Evolutionary conservation across 495 filamentous ascomycete species (phyloP).

Genomic region (Talaromyces liani): DNA sequence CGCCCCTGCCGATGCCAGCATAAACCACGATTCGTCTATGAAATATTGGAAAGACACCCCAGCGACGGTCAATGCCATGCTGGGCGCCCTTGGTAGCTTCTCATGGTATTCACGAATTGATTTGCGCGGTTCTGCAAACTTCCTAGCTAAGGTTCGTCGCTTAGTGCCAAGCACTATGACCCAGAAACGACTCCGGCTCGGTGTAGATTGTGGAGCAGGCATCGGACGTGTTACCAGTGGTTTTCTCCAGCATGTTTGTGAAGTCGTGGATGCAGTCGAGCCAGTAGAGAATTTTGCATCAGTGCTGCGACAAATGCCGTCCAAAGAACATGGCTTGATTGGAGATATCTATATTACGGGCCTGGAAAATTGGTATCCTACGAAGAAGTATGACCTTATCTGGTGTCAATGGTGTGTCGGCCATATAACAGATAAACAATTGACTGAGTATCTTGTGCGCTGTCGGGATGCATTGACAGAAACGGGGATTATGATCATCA

Average conservation of each 20-base stretch:
- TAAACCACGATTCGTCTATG: not conserved
- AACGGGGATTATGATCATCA: constrained; percentile 60
- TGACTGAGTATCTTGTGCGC: constrained; percentile 59
- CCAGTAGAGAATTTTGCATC: constrained; percentile 45
- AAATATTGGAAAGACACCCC: not conserved
- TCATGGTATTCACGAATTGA: constrained; percentile 68
- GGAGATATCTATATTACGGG: constrained; percentile 60
- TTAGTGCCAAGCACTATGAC: not conserved
- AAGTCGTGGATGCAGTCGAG: constrained; percentile 51
- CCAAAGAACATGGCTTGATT: not conserved
- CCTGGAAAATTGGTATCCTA: constrained; percentile 65
- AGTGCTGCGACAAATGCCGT: constrained; percentile 13
- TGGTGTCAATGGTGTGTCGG: constrained; percentile 88
- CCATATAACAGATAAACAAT: constrained; percentile 72
- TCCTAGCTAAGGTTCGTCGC: constrained; percentile 52
- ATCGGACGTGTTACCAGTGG: constrained; percentile 54
- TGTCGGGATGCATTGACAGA: constrained; percentile 48
- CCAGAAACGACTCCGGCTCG: constrained; percentile 25
- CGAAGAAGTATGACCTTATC: constrained; percentile 48
- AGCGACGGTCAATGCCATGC: constrained; percentile 58
- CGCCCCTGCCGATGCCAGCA: not conserved
- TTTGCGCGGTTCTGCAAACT: constrained; percentile 65
- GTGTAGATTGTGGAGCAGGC: constrained; percentile 55
- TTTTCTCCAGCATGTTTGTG: constrained; percentile 43
- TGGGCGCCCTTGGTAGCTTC: constrained; percentile 53